Base-by-base conservation (phyloP, 495 filamentous ascomycete species). In the Penicillium roqueforti region DNA sequence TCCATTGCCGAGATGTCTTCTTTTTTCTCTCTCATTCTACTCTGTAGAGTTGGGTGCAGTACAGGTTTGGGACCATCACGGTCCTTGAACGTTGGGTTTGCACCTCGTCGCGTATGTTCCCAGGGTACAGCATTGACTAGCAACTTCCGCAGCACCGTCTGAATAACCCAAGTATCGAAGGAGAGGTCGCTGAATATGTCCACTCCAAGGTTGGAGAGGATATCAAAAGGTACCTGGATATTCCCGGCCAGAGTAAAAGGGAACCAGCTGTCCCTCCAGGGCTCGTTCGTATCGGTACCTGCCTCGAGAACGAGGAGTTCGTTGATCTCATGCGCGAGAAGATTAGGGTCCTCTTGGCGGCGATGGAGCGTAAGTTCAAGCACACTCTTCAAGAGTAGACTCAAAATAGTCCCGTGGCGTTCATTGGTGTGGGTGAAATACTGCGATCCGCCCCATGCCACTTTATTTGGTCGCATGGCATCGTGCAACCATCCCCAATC, bases 121-220 rank as follows among this genome's bases (percentile, higher is more conserved):
- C 61, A 70, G 0, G 68, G 67, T 1, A 70, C 48, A 26, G 52
- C 64, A 41, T 68, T 66, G 36, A 57, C 40, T 1, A 68, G 53
- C 2, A 75, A 53, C 37, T 71, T 72, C 6, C 60, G 53, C 16
- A 72, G 31, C 8, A 71, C 53, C 7, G 51, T 58, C 26, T 75
- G 71, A 43, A 73, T 65, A 6, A 65, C 57, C 72, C 71, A 74
- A 1, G 70, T 74, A 47, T 75, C 72, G 36, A 71, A 75, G 16
- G 51, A 47, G 31, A 69, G 47, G 31, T 74, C 63, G 1, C 62
- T 55, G 58, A 71, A 72, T 22, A 75, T 73, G 40, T 74, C 66
- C 4, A 74, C 67, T 5, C 71, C 71, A n/a, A 74, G 54, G 7
- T 47, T 47, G 31, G 57, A 44, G 19, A 74, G 54, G 20, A 73